These are phyloP conservation scores for Olyra latifolia DNA, from an alignment of 176 grass and related monocot species.

Conservation along the genomic window DNA sequence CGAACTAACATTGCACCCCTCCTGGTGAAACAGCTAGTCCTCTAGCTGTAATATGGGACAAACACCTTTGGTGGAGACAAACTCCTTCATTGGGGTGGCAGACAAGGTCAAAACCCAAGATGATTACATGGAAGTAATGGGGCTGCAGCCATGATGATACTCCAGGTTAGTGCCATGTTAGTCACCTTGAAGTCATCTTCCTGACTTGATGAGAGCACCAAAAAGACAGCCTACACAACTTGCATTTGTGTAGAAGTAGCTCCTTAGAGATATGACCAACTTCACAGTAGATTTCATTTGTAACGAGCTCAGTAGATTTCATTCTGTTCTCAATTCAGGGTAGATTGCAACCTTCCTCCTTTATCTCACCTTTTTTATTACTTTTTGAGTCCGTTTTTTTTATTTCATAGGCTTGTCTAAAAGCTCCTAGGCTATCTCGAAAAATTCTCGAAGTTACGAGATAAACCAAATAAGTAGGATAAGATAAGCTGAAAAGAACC, in stretches of 20 bases:
- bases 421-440: too few species aligned
- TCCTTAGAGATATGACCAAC: not conserved
- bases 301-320: not conserved
- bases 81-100: not conserved
- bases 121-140: not conserved
- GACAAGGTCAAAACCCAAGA: not conserved
- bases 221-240: not conserved
- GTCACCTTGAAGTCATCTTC: not conserved
- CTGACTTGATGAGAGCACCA: not conserved
- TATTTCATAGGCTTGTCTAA: too few species aligned
- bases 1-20: not conserved
- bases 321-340: not conserved
- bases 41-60: not conserved
- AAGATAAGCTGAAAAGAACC: too few species aligned
- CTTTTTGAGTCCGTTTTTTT: too few species aligned
- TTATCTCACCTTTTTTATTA: too few species aligned
- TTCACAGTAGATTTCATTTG: not conserved
- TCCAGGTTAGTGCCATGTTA: not conserved
- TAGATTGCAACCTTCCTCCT: not conserved
- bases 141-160: not conserved
- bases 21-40: not conserved
- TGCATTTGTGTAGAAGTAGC: not conserved
- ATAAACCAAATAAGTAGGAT: too few species aligned
- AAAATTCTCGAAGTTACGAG: too few species aligned
- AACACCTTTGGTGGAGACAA: not conserved